Base-by-base conservation (phyloP, 1,284 basidiomycete genomes). In the Peniophora sp. region DNA sequence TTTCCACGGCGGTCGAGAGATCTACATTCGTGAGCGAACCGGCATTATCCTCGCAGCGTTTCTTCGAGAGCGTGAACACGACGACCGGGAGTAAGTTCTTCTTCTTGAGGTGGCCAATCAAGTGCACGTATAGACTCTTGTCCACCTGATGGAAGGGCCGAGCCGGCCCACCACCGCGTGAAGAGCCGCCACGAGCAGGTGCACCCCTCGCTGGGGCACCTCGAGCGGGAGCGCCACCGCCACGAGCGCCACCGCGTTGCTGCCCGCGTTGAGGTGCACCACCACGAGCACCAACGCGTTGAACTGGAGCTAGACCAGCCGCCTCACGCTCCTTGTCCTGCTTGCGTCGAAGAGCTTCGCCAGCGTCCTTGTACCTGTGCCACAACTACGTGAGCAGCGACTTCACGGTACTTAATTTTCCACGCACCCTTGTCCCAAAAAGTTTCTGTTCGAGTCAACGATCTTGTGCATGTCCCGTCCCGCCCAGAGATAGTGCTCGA, bases 241-340 rank as follows among this genome's bases (percentile, higher is more conserved):
- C 74, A 23, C 77, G 70, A 41, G 67, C 58, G 2, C 56, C 52
- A 11, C 84, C 83, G 50, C 87, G 72, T 61, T 66, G 68, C 14
- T 66, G 68, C 14, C 77, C 75, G 2, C 76, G 71, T n/a, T 85
- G 79, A 2, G 76, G 71, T 17, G 81, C 76, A 1, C 81, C 83
- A 11, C 89, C 91, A 34, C 90, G 79, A 2, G 87, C 89, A 34
- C 92, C 92, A 11, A 86, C 76, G 43, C 84, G 79, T 58, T 88
- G 84, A 0, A 92, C 79, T 5, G 91, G 91, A 11, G 88, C 81
- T 17, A 97, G 70, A 0, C 94, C 95, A 1, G 91, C 92, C 0
- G 92, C 92, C 69, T 98, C 94, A 46, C 96, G 79, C 64, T 98
- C 96, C 67, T 97, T 98, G 66, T 98, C 96, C 67, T 98, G 97